These are phyloP conservation scores for Trypanosoma cruzi DNA, from an alignment of 208 protist species.

Conservation along the genomic window DNA sequence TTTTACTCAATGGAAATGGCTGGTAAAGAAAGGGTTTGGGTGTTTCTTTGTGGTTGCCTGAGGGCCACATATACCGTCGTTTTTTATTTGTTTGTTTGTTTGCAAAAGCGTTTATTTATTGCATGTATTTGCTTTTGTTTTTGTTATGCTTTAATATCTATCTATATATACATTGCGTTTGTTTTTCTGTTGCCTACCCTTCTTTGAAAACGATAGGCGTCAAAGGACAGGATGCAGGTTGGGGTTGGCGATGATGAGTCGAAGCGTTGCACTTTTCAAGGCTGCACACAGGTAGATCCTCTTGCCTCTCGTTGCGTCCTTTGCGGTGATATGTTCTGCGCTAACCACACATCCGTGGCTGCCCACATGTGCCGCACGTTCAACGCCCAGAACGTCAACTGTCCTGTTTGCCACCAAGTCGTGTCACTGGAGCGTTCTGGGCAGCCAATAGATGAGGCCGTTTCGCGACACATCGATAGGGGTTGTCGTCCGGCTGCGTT, in stretches of 20 bases:
- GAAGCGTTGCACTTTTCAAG: slow-evolving; percentile 61
- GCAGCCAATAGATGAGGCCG: slow-evolving; percentile 63
- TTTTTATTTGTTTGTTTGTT: not conserved
- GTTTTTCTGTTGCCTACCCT: not conserved
- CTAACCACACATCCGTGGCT: slow-evolving; percentile 57
- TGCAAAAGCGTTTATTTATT: not conserved
- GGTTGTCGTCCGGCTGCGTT: slow-evolving; percentile 40
- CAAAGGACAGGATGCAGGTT: slow-evolving; percentile 65
- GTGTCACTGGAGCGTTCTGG: slow-evolving; percentile 59
- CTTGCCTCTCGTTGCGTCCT: slow-evolving; percentile 66
- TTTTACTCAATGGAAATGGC: not conserved
- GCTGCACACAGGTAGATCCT: slow-evolving; percentile 76
- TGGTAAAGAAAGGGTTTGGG: not conserved
- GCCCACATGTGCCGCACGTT: slow-evolving; percentile 60
- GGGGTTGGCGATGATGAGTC: slow-evolving; percentile 76
- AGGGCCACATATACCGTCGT: not conserved
- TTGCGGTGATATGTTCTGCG: slow-evolving; percentile 81
- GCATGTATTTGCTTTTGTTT: no score
- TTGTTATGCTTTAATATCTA: no score
- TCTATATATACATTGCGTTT: no score
- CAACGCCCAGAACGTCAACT: slow-evolving; percentile 41
- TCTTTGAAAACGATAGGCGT: not conserved
- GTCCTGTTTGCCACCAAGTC: slow-evolving; percentile 51
- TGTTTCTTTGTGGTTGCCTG: not conserved
- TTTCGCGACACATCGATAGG: slow-evolving; percentile 78